phyloP scores from a whole-genome alignment of 1,284 basidiomycete genomes.

The Sphagnurus paluster region DNA sequence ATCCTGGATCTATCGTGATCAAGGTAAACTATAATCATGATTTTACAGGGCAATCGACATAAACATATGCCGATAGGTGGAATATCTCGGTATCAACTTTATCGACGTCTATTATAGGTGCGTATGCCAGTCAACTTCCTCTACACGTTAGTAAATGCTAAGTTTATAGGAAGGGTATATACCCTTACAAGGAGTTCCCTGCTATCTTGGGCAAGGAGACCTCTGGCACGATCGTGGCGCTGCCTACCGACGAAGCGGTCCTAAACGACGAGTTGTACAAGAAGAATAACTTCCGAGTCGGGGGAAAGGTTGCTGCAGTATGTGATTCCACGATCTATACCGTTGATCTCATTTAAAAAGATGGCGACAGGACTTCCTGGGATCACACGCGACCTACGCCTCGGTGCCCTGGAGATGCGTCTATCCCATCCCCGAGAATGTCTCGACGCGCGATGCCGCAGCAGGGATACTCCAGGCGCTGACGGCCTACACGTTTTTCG shows the following conservation, averaged over 20 bases:
- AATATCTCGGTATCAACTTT: conserved; percentile 83
- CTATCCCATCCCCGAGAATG: conserved; percentile 57
- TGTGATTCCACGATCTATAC: conserved; percentile 22
- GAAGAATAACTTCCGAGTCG: conserved; percentile 56
- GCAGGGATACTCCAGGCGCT: conserved; percentile 76
- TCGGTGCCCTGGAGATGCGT: conserved; percentile 65
- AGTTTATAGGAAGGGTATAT: conserved; percentile 53
- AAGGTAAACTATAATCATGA: conserved; percentile 50
- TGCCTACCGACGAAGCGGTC: conserved; percentile 63
- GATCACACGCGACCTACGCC: conserved; percentile 77
- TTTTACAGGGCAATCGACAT: too few relatives aligned
- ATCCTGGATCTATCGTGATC: conserved; percentile 72
- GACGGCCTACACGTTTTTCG: conserved; percentile 79
- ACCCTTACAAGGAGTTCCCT: conserved; percentile 63
- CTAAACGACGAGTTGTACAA: conserved; percentile 60
- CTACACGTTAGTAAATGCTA: not conserved
- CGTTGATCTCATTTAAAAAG: not conserved
- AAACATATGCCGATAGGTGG: conserved; percentile 38
- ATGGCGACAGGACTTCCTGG: conserved; percentile 45
- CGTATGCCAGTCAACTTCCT: conserved; percentile 10
- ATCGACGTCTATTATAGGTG: conserved; percentile 82
- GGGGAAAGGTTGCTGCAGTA: conserved; percentile 66
- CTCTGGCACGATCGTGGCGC: conserved; percentile 71
- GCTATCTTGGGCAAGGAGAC: conserved; percentile 79
- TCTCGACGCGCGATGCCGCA: conserved; percentile 70